Conservation (phyloP, 306 rosid genomes). For the Rosa chinensis region DNA sequence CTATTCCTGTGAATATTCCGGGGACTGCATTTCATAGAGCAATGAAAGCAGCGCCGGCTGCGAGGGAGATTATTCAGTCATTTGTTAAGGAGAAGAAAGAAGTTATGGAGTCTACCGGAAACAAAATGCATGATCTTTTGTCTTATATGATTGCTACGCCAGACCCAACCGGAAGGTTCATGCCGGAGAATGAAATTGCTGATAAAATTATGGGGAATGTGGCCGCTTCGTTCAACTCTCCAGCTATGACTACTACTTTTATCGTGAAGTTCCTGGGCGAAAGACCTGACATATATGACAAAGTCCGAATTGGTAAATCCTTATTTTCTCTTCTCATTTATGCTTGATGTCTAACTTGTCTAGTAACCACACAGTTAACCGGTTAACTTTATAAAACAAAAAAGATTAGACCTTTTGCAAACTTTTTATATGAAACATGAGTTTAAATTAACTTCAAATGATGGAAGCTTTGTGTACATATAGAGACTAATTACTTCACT, state of each 20-base stretch:
- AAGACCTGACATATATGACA: slow-evolving; percentile 24
- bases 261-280: slow-evolving; percentile 46
- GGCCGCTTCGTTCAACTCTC: not conserved
- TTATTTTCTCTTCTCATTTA: too few relatives aligned
- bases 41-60: not conserved
- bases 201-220: slow-evolving; percentile 14
- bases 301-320: slow-evolving; percentile 17
- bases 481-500: too few relatives aligned
- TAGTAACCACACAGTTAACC: too few relatives aligned
- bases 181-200: slow-evolving; percentile 9
- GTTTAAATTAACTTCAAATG: not conserved
- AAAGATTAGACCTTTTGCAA: too few relatives aligned
- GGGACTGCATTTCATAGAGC: slow-evolving; percentile 7
- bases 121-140: not conserved
- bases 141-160: not conserved
- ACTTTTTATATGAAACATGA: too few relatives aligned
- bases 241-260: slow-evolving; percentile 12
- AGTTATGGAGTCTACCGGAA: not conserved
- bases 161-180: not conserved
- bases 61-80: not conserved
- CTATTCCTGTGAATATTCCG: not conserved
- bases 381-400: too few relatives aligned
- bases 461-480: not conserved
- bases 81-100: slow-evolving; percentile 14
- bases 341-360: not conserved